Conservation (phyloP, 2,329 filamentous ascomycete species). For the Incumbomyces lentus region DNA sequence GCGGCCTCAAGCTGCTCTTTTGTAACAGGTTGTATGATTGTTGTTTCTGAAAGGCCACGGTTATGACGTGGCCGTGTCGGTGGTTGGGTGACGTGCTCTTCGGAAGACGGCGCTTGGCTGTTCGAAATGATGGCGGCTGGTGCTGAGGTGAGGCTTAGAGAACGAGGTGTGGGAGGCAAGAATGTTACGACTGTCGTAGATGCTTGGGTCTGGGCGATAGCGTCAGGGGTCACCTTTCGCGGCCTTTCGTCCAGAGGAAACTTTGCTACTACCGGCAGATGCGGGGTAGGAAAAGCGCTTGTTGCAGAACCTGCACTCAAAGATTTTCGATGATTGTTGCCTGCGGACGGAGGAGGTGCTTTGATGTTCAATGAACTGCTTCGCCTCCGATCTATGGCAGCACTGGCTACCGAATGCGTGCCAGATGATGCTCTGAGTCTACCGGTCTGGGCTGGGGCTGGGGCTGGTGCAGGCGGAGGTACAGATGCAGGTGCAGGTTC, state of each 20-base stretch:
- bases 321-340: conserved; percentile 13
- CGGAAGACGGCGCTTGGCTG: too few species aligned
- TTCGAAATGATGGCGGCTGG: conserved; percentile 14
- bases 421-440: neutral
- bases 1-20: conserved; percentile 34
- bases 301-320: conserved; percentile 15
- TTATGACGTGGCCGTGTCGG: neutral
- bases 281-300: neutral
- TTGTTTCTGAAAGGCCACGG: conserved; percentile 2
- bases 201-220: neutral
- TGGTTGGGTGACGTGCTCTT: neutral
- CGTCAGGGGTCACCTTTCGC: neutral
- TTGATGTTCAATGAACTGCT: conserved; percentile 5
- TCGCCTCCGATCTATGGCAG: neutral
- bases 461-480: neutral
- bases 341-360: neutral
- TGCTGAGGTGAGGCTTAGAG: conserved; percentile 16
- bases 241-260: neutral
- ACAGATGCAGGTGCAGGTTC: too few species aligned
- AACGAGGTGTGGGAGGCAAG: conserved; percentile 16
- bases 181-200: conserved; percentile 5
- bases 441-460: neutral
- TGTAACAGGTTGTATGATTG: neutral
- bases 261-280: neutral
- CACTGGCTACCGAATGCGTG: neutral